A percentile compares a stretch with the other conserved stretches of the same genome.
phyloP scores from a whole-genome alignment of 2,329 filamentous ascomycete genomes.

The Beauveria rudraprayagi region DNA sequence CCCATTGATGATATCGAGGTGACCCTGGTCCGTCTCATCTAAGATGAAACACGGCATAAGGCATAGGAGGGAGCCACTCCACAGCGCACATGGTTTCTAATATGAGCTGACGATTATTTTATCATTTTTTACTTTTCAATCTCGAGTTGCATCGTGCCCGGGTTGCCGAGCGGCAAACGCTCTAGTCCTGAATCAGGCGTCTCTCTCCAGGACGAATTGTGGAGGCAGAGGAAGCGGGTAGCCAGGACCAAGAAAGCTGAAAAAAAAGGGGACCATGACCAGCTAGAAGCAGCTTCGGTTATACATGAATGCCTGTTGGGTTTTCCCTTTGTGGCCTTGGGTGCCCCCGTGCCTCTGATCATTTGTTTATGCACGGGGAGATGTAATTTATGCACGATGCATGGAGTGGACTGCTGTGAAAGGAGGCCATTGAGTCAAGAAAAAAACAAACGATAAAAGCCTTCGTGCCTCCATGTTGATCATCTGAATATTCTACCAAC shows the following conservation, averaged over 20 bases:
- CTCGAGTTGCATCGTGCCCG: not conserved
- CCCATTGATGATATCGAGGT: not conserved
- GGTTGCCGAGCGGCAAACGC: no score
- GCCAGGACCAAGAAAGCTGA: not conserved
- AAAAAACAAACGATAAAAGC: no score
- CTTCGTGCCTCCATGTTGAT: no score
- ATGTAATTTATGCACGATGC: not conserved
- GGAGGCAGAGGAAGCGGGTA: not conserved
- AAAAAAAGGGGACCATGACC: not conserved
- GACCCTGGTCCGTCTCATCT: constrained; percentile 8
- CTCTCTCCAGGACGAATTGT: no score
- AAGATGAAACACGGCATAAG: constrained; percentile 5
- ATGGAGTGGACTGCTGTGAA: not conserved
- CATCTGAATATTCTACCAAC: no score
- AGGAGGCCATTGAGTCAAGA: no score
- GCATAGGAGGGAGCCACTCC: not conserved
- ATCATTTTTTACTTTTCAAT: not conserved
- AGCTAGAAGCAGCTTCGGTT: not conserved
- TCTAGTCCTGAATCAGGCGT: no score
- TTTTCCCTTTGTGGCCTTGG: not conserved
- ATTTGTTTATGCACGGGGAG: not conserved
- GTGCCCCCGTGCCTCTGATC: not conserved
- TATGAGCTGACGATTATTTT: not conserved
- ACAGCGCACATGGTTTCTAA: not conserved
- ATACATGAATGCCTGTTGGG: no score